These are phyloP conservation scores for Patellaria atrata DNA, from an alignment of 495 filamentous ascomycete genomes.

Conservation along the genomic window DNA sequence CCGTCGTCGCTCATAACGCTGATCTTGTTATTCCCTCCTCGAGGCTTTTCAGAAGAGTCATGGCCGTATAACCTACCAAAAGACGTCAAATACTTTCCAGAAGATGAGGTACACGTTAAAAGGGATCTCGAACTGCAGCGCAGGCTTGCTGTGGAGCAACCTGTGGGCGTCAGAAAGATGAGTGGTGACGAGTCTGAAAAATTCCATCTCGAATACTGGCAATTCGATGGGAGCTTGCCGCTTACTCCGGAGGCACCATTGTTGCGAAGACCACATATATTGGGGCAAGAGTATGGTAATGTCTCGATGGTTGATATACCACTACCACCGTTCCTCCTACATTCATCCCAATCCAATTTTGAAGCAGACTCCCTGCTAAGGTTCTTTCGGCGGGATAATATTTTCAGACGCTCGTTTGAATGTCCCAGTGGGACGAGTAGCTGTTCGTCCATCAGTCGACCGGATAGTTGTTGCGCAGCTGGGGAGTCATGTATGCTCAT, in stretches of 20 bases:
- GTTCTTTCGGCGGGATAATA: constrained; percentile 17
- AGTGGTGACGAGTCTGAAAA: constrained; percentile 68
- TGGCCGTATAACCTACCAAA: constrained; percentile 32
- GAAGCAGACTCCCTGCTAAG: constrained; percentile 8
- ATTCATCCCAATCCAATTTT: constrained; percentile 16
- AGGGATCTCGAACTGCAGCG: constrained; percentile 25
- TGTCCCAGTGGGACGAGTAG: constrained; percentile 56
- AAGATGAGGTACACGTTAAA: constrained; percentile 25
- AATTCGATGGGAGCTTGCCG: constrained; percentile 25
- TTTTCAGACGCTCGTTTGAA: constrained; percentile 41
- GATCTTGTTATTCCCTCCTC: constrained; percentile 5
- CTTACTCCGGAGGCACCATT: neutral
- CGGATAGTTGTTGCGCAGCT: constrained; percentile 61
- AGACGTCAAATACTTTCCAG: constrained; percentile 32
- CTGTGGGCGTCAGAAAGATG: constrained; percentile 57
- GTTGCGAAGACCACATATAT: neutral
- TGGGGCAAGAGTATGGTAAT: constrained; percentile 7
- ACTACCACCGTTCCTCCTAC: constrained; percentile 29
- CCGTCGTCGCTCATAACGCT: no score
- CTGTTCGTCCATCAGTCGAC: constrained; percentile 54
- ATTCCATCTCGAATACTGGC: constrained; percentile 57
- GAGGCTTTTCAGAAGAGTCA: constrained; percentile 12
- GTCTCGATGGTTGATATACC: no score
- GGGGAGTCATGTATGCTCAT: constrained; percentile 58
- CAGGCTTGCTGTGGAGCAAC: constrained; percentile 22